Conservation (phyloP, 83 land plant genomes). For the Isoetes engelmannii region DNA sequence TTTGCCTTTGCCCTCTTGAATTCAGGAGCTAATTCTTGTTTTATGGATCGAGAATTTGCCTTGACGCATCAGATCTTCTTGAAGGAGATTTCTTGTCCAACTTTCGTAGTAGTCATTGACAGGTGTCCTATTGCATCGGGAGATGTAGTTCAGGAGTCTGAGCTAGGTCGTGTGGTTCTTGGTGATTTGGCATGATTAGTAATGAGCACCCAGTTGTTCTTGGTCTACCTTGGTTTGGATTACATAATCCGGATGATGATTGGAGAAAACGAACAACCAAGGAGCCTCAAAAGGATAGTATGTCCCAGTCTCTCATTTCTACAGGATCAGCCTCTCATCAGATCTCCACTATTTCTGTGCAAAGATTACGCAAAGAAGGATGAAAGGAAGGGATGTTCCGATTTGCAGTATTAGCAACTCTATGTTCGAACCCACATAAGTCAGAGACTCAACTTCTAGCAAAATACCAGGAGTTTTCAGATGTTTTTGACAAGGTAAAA, state of each 20-base stretch:
- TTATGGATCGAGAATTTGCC: conserved; percentile 2
- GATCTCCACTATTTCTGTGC: conserved; percentile 3
- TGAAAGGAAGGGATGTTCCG: background rate
- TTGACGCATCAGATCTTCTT: background rate
- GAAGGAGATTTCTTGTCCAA: background rate
- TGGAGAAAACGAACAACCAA: conserved; percentile 11
- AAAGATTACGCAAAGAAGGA: background rate
- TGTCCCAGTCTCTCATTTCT: background rate
- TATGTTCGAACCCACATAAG: background rate
- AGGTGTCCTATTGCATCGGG: background rate
- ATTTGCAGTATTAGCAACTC: conserved; percentile 2
- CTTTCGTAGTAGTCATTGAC: background rate
- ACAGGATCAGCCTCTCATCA: background rate
- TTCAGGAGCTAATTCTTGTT: background rate
- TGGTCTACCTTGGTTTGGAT: conserved; percentile 23
- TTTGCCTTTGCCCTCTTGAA: background rate
- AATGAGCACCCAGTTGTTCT: conserved; percentile 9
- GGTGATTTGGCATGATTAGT: background rate
- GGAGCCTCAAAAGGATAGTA: background rate
- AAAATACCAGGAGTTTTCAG: conserved; percentile 2
- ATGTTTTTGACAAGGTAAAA: conserved; percentile 24
- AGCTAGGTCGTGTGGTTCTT: too few species aligned
- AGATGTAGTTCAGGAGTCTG: background rate
- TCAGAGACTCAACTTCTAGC: background rate
- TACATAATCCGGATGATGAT: conserved; percentile 19